Conservation (phyloP, 202 grass and related monocot species). For the Cymbopogon flexuosus region DNA sequence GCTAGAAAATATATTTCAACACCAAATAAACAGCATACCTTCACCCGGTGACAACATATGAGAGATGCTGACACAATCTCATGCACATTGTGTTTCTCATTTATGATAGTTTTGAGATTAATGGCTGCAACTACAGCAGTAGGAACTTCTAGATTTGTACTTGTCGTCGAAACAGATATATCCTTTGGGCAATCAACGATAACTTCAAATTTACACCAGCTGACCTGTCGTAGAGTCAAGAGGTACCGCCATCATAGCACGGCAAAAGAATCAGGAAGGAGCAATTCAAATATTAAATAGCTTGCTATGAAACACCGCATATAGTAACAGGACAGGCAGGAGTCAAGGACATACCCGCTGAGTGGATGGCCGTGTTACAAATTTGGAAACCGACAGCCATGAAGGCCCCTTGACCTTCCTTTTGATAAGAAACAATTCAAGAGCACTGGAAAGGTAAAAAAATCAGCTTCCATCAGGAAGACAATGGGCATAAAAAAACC, state of each 20-base stretch:
- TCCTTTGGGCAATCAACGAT: constrained; percentile 82
- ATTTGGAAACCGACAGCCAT: constrained; percentile 89
- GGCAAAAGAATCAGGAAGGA: constrained; percentile 12
- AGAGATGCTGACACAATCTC: constrained; percentile 96
- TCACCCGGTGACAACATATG: constrained; percentile 82
- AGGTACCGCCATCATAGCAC: background rate
- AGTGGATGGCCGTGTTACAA: constrained; percentile 50
- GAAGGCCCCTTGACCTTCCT: constrained; percentile 91
- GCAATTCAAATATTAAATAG: background rate
- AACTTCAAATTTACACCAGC: constrained; percentile 98
- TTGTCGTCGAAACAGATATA: constrained; percentile 65
- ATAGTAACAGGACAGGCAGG: constrained; percentile 5
- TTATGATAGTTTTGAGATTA: constrained; percentile 91
- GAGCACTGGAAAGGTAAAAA: constrained; percentile 57
- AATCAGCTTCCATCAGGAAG: constrained; percentile 29
- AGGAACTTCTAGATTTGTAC: constrained; percentile 51
- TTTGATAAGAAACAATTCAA: constrained; percentile 93
- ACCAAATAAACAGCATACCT: constrained; percentile 49
- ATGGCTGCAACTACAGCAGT: constrained; percentile 73
- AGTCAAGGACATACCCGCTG: constrained; percentile 48
- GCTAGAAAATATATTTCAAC: constrained; percentile 21
- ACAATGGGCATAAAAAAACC: background rate
- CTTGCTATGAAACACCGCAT: constrained; percentile 2
- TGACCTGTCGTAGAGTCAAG: constrained; percentile 59
- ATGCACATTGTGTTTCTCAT: constrained; percentile 77